Percentiles rank a stretch among this genome's conserved stretches.
Evolutionary conservation across 345 rosid species (phyloP).

Genomic region (Acer campestre): DNA sequence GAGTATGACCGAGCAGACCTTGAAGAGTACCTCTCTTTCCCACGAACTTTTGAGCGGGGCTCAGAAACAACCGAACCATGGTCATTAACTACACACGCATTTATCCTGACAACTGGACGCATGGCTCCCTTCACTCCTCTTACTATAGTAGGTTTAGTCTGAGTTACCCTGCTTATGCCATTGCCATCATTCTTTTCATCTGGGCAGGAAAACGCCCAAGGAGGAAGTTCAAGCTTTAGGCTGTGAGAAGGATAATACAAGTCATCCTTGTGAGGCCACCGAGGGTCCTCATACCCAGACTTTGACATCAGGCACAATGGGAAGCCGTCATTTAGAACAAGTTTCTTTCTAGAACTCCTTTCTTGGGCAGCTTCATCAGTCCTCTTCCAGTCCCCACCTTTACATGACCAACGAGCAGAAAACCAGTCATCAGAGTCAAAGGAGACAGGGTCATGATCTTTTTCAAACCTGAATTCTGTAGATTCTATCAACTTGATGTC

Average conservation of each 20-base stretch:
- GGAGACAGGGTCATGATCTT: conserved; percentile 40
- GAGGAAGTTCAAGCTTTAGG: conserved; percentile 91
- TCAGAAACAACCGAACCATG: conserved; percentile 84
- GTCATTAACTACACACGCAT: conserved; percentile 96
- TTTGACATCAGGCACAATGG: conserved; percentile 93
- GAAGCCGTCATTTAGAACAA: conserved; percentile 92
- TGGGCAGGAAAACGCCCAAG: conserved; percentile 76
- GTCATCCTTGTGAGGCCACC: conserved; percentile 87
- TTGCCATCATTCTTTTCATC: conserved; percentile 73
- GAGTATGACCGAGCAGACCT: conserved; percentile 68
- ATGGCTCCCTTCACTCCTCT: conserved; percentile 80
- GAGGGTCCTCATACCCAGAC: conserved; percentile 88
- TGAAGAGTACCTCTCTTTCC: conserved; percentile 68
- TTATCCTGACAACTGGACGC: conserved; percentile 87
- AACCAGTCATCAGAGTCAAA: conserved; percentile 68
- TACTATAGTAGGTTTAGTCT: conserved; percentile 44
- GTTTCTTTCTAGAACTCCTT: conserved; percentile 58
- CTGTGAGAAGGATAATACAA: conserved; percentile 71
- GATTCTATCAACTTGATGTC: conserved; percentile 38
- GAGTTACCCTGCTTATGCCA: conserved; percentile 38
- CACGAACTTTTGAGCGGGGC: conserved; percentile 61
- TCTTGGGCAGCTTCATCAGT: conserved; percentile 77
- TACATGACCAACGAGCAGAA: conserved; percentile 84
- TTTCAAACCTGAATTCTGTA: conserved; percentile 47
- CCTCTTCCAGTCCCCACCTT: conserved; percentile 99